These are phyloP conservation scores for Trichoderma erinaceum DNA, from an alignment of 495 filamentous ascomycete species.

Conservation along the genomic window DNA sequence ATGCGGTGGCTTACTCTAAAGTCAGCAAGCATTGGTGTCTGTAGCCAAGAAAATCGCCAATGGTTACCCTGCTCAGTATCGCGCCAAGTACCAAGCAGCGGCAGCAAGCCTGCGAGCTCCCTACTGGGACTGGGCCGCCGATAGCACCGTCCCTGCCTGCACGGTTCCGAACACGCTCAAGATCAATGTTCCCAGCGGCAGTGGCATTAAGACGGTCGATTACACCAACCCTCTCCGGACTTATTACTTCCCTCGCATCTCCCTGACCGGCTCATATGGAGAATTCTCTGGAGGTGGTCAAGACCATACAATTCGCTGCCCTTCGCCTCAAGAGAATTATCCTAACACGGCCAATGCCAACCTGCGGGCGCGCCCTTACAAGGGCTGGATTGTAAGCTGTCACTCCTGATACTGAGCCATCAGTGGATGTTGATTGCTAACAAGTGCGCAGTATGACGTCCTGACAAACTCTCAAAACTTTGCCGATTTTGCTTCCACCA, in stretches of 20 bases:
- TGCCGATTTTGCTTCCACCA: constrained; percentile 5
- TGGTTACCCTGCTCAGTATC: constrained; percentile 24
- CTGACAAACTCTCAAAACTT: constrained; percentile 6
- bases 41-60: constrained; percentile 31
- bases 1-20: constrained; percentile 16
- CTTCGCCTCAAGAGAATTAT: not conserved
- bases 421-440: not conserved
- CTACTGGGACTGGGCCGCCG: constrained; percentile 39
- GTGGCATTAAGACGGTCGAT: not conserved
- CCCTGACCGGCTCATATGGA: not conserved
- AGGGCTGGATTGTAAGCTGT: not conserved
- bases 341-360: not conserved
- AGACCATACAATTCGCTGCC: not conserved
- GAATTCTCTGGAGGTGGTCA: not conserved
- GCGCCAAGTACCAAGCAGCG: constrained; percentile 28
- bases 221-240: constrained; percentile 3
- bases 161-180: constrained; percentile 23
- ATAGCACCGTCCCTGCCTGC: constrained; percentile 24
- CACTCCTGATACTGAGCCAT: not conserved
- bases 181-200: constrained; percentile 25
- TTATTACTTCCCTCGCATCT: not conserved
- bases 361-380: not conserved
- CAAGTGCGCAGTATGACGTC: not conserved
- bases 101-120: constrained; percentile 33
- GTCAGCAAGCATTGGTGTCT: constrained; percentile 34